Percentiles rank a stretch among this genome's conserved stretches.
Evolutionary conservation across 2,329 filamentous ascomycete species (phyloP).

Genomic region (Orbilia brochopaga): DNA sequence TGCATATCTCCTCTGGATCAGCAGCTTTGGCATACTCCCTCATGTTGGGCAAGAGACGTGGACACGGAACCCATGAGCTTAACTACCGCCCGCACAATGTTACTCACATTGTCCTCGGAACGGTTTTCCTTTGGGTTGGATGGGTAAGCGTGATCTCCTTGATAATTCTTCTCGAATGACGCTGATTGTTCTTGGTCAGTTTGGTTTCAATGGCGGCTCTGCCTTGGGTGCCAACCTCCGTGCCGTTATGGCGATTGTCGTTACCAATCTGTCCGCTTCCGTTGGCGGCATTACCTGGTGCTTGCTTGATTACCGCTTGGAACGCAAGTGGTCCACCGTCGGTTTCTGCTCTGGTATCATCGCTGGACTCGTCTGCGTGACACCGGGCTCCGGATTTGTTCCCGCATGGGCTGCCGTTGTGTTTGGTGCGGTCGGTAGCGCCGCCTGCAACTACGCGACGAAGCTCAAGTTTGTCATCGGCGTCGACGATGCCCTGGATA

Average conservation of each 20-base stretch:
- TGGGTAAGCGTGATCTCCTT: slow-evolving; percentile 62
- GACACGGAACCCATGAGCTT: slow-evolving; percentile 83
- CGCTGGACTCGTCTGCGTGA: slow-evolving; percentile 84
- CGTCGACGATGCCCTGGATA: slow-evolving; percentile 85
- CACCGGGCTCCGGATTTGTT: slow-evolving; percentile 76
- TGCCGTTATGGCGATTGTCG: slow-evolving; percentile 82
- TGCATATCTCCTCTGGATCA: slow-evolving; percentile 82
- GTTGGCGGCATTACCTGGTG: slow-evolving; percentile 89
- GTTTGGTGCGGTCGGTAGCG: slow-evolving; percentile 76
- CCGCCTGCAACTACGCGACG: slow-evolving; percentile 84
- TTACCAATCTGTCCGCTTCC: slow-evolving; percentile 83
- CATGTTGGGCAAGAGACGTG: slow-evolving; percentile 84
- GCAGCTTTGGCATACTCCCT: slow-evolving; percentile 88
- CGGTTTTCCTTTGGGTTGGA: slow-evolving; percentile 91
- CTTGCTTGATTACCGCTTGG: slow-evolving; percentile 83
- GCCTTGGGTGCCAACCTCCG: slow-evolving; percentile 81
- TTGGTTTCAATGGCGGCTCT: slow-evolving; percentile 89
- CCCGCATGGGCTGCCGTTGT: slow-evolving; percentile 83
- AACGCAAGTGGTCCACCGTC: slow-evolving; percentile 90
- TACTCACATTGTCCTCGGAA: slow-evolving; percentile 88
- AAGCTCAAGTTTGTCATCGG: slow-evolving; percentile 84
- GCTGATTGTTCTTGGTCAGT: slow-evolving; percentile 57
- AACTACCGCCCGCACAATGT: slow-evolving; percentile 94
- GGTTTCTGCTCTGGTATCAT: slow-evolving; percentile 92
- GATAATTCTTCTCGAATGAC: not conserved